Conservation (phyloP, 2,329 filamentous ascomycete species). For the Alternaria triticimaculans region DNA sequence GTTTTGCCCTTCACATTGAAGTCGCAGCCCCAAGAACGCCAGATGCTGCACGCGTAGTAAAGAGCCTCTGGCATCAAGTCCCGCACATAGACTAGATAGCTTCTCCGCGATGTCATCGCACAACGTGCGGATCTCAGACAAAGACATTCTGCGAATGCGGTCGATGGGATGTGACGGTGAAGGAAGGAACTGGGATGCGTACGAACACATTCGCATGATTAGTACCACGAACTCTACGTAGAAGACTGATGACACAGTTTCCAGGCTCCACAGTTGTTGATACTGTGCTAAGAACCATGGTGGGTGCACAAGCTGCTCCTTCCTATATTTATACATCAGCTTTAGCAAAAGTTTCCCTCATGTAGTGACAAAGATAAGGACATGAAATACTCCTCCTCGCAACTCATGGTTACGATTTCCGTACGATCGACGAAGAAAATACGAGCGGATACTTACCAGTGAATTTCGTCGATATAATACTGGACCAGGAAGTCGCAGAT, state of each 20-base stretch:
- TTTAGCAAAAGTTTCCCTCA: not conserved
- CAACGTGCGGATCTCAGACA: not conserved
- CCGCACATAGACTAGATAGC: not conserved
- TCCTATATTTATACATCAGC: not conserved
- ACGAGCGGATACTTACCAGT: not conserved
- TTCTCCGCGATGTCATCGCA: not conserved
- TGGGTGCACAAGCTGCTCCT: not conserved
- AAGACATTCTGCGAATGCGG: not conserved
- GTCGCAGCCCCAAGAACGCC: not conserved
- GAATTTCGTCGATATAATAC: not conserved
- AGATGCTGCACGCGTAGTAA: not conserved
- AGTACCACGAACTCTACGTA: not conserved
- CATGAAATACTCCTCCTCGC: not conserved
- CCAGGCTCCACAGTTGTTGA: not conserved
- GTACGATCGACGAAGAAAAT: not conserved
- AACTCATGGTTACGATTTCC: not conserved
- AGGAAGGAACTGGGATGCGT: not conserved
- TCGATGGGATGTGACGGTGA: not conserved
- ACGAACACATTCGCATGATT: not conserved
- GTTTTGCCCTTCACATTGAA: not conserved
- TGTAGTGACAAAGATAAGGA: not conserved
- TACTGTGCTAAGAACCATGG: not conserved
- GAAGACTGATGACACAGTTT: not conserved
- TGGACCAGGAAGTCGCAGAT: not conserved
- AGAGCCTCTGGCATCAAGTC: not conserved